Conservation (phyloP, 208 protist species). For the Crithidia sp. region DNA sequence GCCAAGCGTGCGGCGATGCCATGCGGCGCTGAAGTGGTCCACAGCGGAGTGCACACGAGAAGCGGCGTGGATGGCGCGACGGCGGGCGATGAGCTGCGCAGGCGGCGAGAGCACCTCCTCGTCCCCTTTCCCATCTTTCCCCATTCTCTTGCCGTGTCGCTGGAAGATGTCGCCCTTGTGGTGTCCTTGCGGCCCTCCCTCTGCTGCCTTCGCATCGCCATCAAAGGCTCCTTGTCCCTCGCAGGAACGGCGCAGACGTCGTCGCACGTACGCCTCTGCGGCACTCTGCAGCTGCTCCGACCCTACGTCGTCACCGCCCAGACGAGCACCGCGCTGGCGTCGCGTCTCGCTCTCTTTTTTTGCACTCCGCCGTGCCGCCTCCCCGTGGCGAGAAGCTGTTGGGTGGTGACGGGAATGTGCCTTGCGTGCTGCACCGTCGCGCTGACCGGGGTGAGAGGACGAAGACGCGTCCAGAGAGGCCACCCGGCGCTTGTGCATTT, state of each 20-base stretch:
- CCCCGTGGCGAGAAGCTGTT: neutral
- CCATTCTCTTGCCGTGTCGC: neutral
- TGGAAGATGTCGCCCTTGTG: neutral
- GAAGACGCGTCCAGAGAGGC: neutral
- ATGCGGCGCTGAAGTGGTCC: constrained; percentile 24
- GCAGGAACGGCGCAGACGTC: constrained; percentile 1
- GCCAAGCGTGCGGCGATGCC: neutral
- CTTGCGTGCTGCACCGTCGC: neutral
- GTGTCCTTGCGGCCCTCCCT: too few species aligned
- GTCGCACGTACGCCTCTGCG: constrained; percentile 1
- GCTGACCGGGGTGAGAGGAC: neutral
- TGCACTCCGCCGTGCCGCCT: neutral
- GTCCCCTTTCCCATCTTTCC: neutral
- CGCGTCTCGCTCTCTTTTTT: constrained; percentile 3
- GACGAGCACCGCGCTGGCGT: neutral
- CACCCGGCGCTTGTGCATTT: neutral
- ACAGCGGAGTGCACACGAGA: constrained; percentile 28
- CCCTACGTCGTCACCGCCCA: neutral
- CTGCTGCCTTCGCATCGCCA: too few species aligned
- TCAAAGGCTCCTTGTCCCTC: neutral
- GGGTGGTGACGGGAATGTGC: neutral
- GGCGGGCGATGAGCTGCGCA: constrained; percentile 16
- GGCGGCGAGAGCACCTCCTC: constrained; percentile 1
- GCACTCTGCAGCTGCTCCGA: neutral
- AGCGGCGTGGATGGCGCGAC: constrained; percentile 12